Percentiles rank a stretch among this genome's conserved stretches.
Evolutionary conservation across 106 monocot genomes (phyloP).

Genomic region (Dendrobium nobile): DNA sequence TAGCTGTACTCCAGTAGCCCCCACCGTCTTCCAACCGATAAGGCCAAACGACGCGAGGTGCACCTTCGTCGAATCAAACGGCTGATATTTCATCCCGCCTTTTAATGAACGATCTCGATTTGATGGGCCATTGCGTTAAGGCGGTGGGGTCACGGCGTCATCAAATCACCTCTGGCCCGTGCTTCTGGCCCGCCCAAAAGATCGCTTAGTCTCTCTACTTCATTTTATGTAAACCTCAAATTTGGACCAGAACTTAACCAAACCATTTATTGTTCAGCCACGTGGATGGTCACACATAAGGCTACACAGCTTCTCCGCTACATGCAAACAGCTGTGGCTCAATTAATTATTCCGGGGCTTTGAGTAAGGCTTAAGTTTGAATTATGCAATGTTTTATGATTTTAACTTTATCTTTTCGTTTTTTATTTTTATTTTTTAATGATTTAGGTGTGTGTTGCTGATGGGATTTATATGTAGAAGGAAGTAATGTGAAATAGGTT

Average conservation of each 20-base stretch:
- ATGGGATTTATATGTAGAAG: background rate
- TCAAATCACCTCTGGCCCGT: background rate
- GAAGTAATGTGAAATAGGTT: background rate
- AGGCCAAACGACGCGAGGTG: background rate
- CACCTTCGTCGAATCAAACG: background rate
- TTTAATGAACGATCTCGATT: background rate
- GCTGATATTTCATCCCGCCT: background rate
- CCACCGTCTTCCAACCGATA: background rate
- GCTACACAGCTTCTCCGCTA: too few relatives aligned
- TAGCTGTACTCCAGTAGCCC: constrained; percentile 5
- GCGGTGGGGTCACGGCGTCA: background rate
- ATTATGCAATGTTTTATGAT: background rate
- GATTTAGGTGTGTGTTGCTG: constrained; percentile 2
- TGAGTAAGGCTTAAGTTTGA: constrained; percentile 4
- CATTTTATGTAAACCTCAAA: background rate
- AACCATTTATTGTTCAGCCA: background rate
- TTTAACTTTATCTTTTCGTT: background rate
- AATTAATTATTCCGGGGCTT: background rate
- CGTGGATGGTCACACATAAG: background rate
- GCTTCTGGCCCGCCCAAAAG: background rate
- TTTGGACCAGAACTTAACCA: background rate
- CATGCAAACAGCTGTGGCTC: too few relatives aligned
- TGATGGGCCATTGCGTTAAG: background rate
- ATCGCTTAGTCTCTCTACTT: background rate
- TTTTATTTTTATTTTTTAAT: background rate